Evolutionary conservation across 495 filamentous ascomycete species (phyloP).

Genomic region (Tuber calosporum): DNA sequence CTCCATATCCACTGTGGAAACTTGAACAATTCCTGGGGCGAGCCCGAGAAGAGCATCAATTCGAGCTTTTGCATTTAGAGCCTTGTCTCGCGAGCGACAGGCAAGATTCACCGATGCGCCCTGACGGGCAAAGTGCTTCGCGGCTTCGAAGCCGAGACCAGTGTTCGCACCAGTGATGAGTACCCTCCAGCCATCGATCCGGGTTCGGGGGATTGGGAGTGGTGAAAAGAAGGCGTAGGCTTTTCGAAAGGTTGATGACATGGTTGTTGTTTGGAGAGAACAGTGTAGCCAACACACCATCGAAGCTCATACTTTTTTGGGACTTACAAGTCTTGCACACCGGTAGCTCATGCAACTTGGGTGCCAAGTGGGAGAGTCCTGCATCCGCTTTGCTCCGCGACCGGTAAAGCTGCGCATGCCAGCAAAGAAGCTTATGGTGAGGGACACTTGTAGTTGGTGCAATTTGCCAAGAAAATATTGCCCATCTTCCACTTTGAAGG

Average conservation of each 20-base stretch:
- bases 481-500: too few species aligned
- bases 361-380: too few species aligned
- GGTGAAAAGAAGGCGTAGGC: not conserved
- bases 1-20: constrained; percentile 55
- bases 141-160: constrained; percentile 49
- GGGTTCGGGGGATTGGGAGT: not conserved
- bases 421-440: too few species aligned
- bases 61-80: constrained; percentile 43
- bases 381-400: too few species aligned
- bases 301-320: not conserved
- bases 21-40: constrained; percentile 43
- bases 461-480: too few species aligned
- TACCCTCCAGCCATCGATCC: constrained; percentile 44
- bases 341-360: too few species aligned
- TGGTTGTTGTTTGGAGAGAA: not conserved
- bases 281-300: not conserved
- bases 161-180: constrained; percentile 52
- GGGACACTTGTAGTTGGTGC: too few species aligned
- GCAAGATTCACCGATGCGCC: constrained; percentile 48
- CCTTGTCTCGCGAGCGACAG: constrained; percentile 45
- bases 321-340: too few species aligned
- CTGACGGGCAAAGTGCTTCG: constrained; percentile 45
- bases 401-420: too few species aligned
- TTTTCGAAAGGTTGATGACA: not conserved
- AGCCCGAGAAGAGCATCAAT: constrained; percentile 45